Evolutionary conservation across 306 rosid species (phyloP).

Genomic region (Arachis stenosperma): DNA sequence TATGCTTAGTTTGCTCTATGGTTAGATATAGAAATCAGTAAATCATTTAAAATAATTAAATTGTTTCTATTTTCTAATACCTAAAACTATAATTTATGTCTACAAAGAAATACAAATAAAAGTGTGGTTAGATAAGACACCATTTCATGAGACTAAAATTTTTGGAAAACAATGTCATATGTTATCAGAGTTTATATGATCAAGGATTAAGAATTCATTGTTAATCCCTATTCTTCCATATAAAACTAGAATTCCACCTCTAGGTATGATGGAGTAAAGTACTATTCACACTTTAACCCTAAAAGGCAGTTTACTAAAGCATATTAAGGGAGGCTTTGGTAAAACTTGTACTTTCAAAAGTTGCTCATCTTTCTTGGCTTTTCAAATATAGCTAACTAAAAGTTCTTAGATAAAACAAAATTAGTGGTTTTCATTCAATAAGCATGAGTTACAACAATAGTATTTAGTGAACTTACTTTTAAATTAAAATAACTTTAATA

Average conservation of each 20-base stretch:
- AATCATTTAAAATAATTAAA: slow-evolving; percentile 21
- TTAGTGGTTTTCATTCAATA: no score
- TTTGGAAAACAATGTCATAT: neutral
- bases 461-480: no score
- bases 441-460: no score
- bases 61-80: neutral
- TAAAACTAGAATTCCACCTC: neutral
- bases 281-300: neutral
- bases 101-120: slow-evolving; percentile 24
- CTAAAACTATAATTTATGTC: neutral
- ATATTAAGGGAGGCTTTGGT: no score
- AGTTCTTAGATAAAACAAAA: no score
- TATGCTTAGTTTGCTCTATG: slow-evolving; percentile 4
- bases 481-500: no score
- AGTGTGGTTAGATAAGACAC: neutral
- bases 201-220: neutral
- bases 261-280: neutral
- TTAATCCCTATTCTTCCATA: neutral
- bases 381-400: no score
- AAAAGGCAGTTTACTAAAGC: neutral
- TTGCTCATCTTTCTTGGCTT: no score
- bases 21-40: slow-evolving; percentile 29
- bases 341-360: no score
- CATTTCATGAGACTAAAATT: neutral
- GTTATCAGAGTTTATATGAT: neutral